Percentiles rank a stretch among this genome's conserved stretches.
Conservation (phyloP, 208 protist genomes). For the Wallacemonas sp. region DNA sequence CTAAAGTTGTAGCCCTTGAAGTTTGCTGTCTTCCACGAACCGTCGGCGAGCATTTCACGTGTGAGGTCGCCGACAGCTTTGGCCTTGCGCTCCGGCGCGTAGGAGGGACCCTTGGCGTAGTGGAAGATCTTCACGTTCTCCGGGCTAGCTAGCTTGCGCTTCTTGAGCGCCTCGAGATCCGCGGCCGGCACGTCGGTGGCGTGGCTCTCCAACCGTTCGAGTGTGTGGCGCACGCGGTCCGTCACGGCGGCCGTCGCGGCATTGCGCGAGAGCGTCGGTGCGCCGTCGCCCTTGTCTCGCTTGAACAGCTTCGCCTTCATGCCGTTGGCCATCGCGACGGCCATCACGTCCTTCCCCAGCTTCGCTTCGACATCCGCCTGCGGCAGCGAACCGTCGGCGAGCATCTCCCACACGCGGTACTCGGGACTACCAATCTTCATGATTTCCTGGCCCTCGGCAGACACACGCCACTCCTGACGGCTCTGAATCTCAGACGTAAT, state of each 20-base stretch:
- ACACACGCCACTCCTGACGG: conserved; percentile 67
- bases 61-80: conserved; percentile 93
- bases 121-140: conserved; percentile 80
- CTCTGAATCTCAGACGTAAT: conserved; percentile 57
- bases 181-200: conserved; percentile 46
- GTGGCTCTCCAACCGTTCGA: conserved; percentile 16
- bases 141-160: conserved; percentile 89
- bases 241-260: conserved; percentile 20
- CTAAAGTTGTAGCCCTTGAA: conserved; percentile 98
- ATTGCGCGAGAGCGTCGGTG: conserved; percentile 45
- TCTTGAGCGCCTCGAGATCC: conserved; percentile 85
- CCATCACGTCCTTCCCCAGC: conserved; percentile 56
- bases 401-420: conserved; percentile 61
- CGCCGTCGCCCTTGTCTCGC: conserved; percentile 77
- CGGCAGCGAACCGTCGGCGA: conserved; percentile 31
- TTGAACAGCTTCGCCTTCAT: conserved; percentile 93
- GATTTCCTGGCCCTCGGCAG: conserved; percentile 77
- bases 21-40: conserved; percentile 91
- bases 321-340: conserved; percentile 88
- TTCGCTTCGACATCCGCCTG: conserved; percentile 33
- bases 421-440: conserved; percentile 90
- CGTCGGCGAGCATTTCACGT: conserved; percentile 92
- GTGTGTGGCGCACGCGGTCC: conserved; percentile 40
- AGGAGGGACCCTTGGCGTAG: conserved; percentile 79
- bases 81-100: conserved; percentile 48